Percentiles rank a stretch among this genome's conserved stretches.
phyloP scores from a whole-genome alignment of 345 rosid species.

The Eucalyptus sp. region DNA sequence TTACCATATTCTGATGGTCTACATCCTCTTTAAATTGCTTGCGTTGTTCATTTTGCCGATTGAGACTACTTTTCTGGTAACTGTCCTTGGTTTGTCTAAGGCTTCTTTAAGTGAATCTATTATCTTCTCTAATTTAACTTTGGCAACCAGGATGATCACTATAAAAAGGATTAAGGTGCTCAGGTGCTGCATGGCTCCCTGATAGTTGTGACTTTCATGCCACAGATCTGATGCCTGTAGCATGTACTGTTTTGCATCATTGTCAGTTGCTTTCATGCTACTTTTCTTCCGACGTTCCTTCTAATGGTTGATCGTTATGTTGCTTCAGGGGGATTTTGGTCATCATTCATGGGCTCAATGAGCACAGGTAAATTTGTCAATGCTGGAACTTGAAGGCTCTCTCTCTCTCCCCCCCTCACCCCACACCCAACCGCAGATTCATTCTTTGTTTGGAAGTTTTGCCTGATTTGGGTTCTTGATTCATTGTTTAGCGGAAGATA shows the following conservation, averaged over 20 bases:
- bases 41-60: background rate
- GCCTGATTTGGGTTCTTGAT: background rate
- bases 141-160: background rate
- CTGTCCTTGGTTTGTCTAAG: background rate
- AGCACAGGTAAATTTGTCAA: slow-evolving; percentile 58
- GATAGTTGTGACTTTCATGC: background rate
- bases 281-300: background rate
- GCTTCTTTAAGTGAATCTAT: background rate
- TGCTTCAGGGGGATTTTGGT: slow-evolving; percentile 71
- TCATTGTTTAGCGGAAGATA: slow-evolving; percentile 67
- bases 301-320: background rate
- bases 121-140: background rate
- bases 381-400: background rate
- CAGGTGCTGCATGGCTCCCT: background rate
- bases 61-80: background rate
- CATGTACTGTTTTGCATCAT: background rate
- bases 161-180: background rate
- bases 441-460: background rate
- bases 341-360: slow-evolving; percentile 88
- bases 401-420: background rate
- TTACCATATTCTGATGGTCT: background rate
- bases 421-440: background rate
- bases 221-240: background rate
- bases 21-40: background rate
- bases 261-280: background rate